Evolutionary conservation across 2,329 filamentous ascomycete species (phyloP), one percentile per base, ranked within the genome.

Genomic region (Teratosphaeria pseudoeucalypti): DNA sequence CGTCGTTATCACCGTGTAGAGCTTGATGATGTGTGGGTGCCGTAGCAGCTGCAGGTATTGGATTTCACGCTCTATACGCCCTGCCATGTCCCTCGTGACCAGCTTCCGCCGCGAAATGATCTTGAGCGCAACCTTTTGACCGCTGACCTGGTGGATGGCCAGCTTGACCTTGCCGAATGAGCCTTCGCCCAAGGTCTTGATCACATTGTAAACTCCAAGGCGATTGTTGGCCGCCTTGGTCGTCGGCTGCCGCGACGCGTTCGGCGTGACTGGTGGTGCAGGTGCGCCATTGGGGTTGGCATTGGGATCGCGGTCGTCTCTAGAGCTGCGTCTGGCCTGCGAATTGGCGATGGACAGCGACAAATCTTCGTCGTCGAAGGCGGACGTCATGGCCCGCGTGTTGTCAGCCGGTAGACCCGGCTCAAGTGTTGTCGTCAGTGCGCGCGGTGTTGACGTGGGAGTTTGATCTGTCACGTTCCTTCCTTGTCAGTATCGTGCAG

Each of bases 121-220:
- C 81, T 99, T 99, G 72, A 99, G 82, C 32, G 94, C 94, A 56
- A 99, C 94, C 78, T 96, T 90, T 75, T 97, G 92, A 64, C 89
- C 89, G 66, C 90, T 97, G 66, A 91, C 86, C 70, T 90, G 86
- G 73, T 99, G 94, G 52, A 92, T 88, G 26, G 94, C 94, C 68
- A 99, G 84, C 80, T 97, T 97, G 73, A 99, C 94, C 78, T 99
- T 99, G 68, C 94, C 94, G 74, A 99, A 99, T 2, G 92, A 96
- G 54, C 94, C 94, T 77, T 99, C 94, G 59, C 94, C 94, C 14
- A 99, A 82, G 16, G 92, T 96, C 73, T 86, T 87, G 67, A 96
- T 81, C 60, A 96, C 87, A 68, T 88, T 89, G 79, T 99, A 99
- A 75, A 92, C 89, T 65, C 91, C 91, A 70, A 97, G 85, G 66